phyloP scores from a whole-genome alignment of 257 asterid genomes.

The Solanum ahanhuiri region DNA sequence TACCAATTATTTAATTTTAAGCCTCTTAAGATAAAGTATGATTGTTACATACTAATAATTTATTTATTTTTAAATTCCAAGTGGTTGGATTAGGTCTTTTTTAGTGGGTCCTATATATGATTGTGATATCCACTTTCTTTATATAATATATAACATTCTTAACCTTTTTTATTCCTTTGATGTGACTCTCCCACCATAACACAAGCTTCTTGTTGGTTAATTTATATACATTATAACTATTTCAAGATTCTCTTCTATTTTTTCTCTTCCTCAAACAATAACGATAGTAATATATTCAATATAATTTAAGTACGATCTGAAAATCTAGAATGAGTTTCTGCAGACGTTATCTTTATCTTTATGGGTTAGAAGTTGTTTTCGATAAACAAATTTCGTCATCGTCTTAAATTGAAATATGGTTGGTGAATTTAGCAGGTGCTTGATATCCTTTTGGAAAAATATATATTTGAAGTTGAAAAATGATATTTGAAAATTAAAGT shows the following conservation, averaged over 20 bases:
- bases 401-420: background rate
- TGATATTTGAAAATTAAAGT: background rate
- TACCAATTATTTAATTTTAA: background rate
- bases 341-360: background rate
- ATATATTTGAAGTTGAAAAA: background rate
- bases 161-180: background rate
- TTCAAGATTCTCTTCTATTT: background rate
- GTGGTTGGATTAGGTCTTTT: background rate
- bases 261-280: background rate
- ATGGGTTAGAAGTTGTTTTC: background rate
- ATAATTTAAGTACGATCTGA: fast-evolving
- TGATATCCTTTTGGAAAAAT: background rate
- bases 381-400: background rate
- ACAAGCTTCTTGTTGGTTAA: background rate
- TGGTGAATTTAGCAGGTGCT: background rate
- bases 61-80: background rate
- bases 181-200: background rate
- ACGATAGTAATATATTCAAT: too few relatives aligned
- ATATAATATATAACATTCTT: background rate
- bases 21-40: background rate
- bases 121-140: background rate
- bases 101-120: background rate
- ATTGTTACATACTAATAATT: background rate
- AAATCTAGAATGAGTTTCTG: background rate
- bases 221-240: background rate